Conservation (phyloP, 139 green algal genomes). For the Chlamydomonas sp. region DNA sequence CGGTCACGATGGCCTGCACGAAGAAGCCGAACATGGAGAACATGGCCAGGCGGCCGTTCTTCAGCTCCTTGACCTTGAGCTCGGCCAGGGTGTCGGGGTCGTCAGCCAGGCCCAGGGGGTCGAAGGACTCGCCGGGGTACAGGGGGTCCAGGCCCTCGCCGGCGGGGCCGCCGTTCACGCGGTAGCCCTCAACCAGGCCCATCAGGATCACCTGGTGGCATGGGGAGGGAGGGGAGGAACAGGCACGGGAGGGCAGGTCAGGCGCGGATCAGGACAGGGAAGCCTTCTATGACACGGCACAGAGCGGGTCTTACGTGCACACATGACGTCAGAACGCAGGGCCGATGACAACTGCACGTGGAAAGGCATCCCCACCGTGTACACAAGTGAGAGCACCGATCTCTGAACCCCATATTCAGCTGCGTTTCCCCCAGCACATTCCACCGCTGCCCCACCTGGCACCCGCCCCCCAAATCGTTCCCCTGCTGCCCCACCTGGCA, state of each 20-base stretch:
- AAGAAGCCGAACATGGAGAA: constrained; percentile 71
- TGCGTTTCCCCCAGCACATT: background rate
- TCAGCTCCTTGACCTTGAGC: constrained; percentile 92
- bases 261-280: too few relatives aligned
- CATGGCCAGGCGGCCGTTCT: constrained; percentile 95
- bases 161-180: constrained; percentile 74
- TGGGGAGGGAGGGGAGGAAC: background rate
- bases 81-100: constrained; percentile 80
- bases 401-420: too few relatives aligned
- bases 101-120: constrained; percentile 93
- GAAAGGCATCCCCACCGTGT: too few relatives aligned
- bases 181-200: constrained; percentile 85
- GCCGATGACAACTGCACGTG: too few relatives aligned
- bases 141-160: constrained; percentile 80
- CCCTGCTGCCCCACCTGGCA: constrained; percentile 77
- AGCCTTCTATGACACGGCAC: background rate
- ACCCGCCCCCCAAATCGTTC: constrained; percentile 76
- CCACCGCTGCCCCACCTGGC: constrained; percentile 70
- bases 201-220: constrained; percentile 75
- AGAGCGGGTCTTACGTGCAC: background rate
- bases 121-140: constrained; percentile 78
- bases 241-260: background rate
- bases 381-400: too few relatives aligned
- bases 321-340: too few relatives aligned
- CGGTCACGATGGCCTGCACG: constrained; percentile 78